These are phyloP conservation scores for Nemania serpens DNA, from an alignment of 2,329 filamentous ascomycete species.

Conservation along the genomic window DNA sequence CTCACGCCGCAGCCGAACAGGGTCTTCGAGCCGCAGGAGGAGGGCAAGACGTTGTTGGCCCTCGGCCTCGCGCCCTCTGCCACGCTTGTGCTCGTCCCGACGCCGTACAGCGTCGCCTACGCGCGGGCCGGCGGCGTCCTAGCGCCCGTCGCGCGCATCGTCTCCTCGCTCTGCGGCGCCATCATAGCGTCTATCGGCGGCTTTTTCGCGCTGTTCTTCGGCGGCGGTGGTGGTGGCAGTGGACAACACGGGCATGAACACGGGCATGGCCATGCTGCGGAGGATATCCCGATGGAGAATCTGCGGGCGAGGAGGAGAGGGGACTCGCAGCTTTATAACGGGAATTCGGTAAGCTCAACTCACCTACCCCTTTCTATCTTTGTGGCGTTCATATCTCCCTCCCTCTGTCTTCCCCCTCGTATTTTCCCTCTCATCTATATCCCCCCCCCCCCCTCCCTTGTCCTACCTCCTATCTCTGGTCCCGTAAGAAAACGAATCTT, in stretches of 20 bases:
- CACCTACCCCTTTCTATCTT: not conserved
- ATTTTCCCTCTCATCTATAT: no score
- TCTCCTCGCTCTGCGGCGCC: slow-evolving; percentile 28
- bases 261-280: slow-evolving; percentile 1
- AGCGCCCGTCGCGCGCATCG: slow-evolving; percentile 32
- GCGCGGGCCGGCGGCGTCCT: slow-evolving; percentile 38
- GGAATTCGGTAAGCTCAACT: slow-evolving; percentile 72
- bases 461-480: not conserved
- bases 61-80: slow-evolving; percentile 78
- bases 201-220: slow-evolving; percentile 33
- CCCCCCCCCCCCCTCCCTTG: no score
- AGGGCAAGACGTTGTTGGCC: slow-evolving; percentile 68
- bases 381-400: not conserved
- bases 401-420: not conserved
- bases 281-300: slow-evolving; percentile 39
- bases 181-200: slow-evolving; percentile 36
- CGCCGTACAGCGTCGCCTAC: slow-evolving; percentile 54
- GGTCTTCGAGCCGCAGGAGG: slow-evolving; percentile 75
- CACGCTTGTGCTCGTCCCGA: slow-evolving; percentile 80
- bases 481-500: not conserved
- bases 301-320: slow-evolving; percentile 40
- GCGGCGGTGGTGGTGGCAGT: slow-evolving; percentile 21
- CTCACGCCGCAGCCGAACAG: slow-evolving; percentile 77
- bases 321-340: slow-evolving; percentile 82
- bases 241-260: not conserved